phyloP scores from a whole-genome alignment of 2,329 filamentous ascomycete genomes.

The Aspergillus novoparasiticus region DNA sequence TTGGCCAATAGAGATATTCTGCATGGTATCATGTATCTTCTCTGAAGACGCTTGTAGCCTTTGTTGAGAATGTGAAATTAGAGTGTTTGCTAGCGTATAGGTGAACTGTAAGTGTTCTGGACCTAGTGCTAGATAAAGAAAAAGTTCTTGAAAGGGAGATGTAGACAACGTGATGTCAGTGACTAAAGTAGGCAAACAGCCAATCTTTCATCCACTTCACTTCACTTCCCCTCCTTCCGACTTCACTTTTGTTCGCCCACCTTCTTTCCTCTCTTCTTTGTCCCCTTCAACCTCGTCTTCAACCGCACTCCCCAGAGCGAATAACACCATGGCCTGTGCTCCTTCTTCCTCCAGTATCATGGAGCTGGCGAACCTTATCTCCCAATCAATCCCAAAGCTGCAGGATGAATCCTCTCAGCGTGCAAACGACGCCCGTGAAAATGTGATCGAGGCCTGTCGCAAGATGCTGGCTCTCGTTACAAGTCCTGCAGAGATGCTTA shows the following conservation, averaged over 20 bases:
- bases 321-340: neutral
- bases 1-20: neutral
- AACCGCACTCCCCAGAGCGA: neutral
- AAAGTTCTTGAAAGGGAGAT: neutral
- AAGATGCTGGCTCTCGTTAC: neutral
- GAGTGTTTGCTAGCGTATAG: no score
- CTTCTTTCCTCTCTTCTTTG: neutral
- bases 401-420: neutral
- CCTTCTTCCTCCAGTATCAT: neutral
- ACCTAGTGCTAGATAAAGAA: no score
- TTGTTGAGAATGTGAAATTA: neutral
- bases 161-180: neutral
- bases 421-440: neutral
- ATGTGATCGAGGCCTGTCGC: neutral
- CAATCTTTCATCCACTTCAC: neutral
- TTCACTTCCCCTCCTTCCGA: neutral
- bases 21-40: neutral
- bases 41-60: neutral
- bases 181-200: neutral
- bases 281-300: neutral
- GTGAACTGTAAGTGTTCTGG: no score
- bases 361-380: neutral
- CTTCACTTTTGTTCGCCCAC: neutral
- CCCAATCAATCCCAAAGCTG: neutral
- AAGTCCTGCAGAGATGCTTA: neutral